These are phyloP conservation scores for Trebouxia gelatinosa DNA, from an alignment of 163 green algal species.

Conservation along the genomic window DNA sequence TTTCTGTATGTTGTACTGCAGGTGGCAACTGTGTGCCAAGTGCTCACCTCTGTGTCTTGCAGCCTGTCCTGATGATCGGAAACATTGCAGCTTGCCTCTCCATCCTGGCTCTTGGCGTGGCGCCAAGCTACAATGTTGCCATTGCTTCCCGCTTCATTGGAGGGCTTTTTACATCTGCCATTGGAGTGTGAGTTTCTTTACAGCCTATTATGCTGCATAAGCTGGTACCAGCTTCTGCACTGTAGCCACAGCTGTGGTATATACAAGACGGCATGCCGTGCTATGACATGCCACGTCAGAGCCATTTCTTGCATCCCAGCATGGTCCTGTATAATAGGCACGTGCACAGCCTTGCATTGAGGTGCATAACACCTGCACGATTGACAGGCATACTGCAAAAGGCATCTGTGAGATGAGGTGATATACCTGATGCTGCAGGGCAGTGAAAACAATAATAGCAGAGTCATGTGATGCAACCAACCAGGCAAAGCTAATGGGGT, in stretches of 20 bases:
- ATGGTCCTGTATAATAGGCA: neutral
- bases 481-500: constrained; percentile 32
- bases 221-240: no score
- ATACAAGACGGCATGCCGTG: no score
- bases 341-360: no score
- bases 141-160: constrained; percentile 7
- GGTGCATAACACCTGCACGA: neutral
- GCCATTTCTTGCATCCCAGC: no score
- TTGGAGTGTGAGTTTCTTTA: constrained; percentile 24
- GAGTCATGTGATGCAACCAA: constrained; percentile 30
- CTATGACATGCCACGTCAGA: no score
- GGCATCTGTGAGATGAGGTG: no score
- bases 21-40: neutral
- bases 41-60: no score
- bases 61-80: constrained; percentile 27
- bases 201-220: no score
- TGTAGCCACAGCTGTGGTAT: no score
- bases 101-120: constrained; percentile 16
- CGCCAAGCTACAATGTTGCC: constrained; percentile 4
- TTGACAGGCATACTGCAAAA: no score
- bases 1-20: neutral
- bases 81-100: constrained; percentile 18
- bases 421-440: constrained; percentile 4
- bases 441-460: constrained; percentile 34
- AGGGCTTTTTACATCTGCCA: constrained; percentile 14